Base-by-base conservation (phyloP, 441 rosid species). In the Capsella rubella region DNA sequence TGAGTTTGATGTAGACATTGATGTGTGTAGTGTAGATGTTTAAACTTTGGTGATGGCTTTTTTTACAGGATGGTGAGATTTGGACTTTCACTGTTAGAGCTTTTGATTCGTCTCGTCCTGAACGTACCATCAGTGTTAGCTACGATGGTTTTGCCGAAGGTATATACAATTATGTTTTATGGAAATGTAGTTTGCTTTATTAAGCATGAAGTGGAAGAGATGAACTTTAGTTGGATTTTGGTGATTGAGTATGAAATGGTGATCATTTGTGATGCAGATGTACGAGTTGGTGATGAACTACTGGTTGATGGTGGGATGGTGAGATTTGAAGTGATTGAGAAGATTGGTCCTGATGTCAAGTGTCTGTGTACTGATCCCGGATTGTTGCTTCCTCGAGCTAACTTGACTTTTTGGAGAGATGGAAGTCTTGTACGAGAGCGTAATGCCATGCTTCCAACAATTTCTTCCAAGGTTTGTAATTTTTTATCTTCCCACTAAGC, bases 271-370 rank as follows among this genome's bases (percentile, higher is more conserved):
- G 66, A 61, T 69, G 39, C 73, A 95, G 98, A 93, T 81, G 97
- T 95, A 32, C 80, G 80, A 75, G 93, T 91, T 62, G 97, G 97
- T 45, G 98, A 95, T 85, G 99, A 93, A 50, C 92, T 95, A 59
- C 69, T 93, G 59, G 96, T 93, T 60, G 99, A 95, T 82, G 99
- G 99, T 77, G 99, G 98, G 29, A 95, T 95, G 99, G 98, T 90
- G 83, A 84, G 97, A 78, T 95, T 95, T 83, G 98, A 95, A 68
- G 98, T 95, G 84, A 88, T 84, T 18, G 97, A 91, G 85, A 95
- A 89, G 85, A 85, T 95, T 51, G 98, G 98, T 46, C 97, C 95
- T 32, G 99, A 95, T 84, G 96, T 95, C 45, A 90, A 87, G 79
- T 95, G 99, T 51, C 67, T 46, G 42, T 93, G 99, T 63, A 95